These are phyloP conservation scores for Cladosporium colombiae DNA, from an alignment of 2,329 filamentous ascomycete species.

Conservation along the genomic window DNA sequence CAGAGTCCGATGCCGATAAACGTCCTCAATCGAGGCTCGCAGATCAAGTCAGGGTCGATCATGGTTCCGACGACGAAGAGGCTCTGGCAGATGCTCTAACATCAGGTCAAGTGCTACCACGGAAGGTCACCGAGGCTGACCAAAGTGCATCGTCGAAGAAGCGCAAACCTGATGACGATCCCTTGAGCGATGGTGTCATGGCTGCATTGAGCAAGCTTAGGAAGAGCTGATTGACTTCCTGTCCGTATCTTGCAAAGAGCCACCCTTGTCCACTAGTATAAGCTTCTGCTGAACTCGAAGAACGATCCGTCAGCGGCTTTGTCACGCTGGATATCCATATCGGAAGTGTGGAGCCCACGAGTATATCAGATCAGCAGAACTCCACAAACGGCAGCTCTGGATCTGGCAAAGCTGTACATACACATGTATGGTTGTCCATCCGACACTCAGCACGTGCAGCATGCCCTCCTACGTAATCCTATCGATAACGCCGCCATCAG, in stretches of 20 bases:
- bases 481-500: not conserved
- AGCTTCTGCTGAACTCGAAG: not conserved
- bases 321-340: not conserved
- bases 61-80: constrained; percentile 46
- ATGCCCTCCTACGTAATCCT: not conserved
- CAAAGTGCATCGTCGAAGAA: constrained; percentile 33
- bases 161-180: constrained; percentile 44
- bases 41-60: constrained; percentile 32
- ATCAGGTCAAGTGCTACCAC: not conserved
- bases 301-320: not conserved
- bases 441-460: not conserved
- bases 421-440: not conserved
- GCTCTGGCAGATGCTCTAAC: not conserved
- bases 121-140: constrained; percentile 41
- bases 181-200: constrained; percentile 59
- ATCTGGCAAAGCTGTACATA: not conserved
- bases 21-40: constrained; percentile 39
- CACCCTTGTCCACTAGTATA: not conserved
- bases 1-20: constrained; percentile 39
- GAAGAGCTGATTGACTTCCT: constrained; percentile 22
- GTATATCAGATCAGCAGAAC: not conserved
- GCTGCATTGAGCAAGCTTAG: constrained; percentile 60
- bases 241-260: not conserved
- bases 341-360: not conserved
- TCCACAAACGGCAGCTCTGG: not conserved